Conservation (phyloP, 2,329 filamentous ascomycete genomes). For the Fusarium proliferatum region DNA sequence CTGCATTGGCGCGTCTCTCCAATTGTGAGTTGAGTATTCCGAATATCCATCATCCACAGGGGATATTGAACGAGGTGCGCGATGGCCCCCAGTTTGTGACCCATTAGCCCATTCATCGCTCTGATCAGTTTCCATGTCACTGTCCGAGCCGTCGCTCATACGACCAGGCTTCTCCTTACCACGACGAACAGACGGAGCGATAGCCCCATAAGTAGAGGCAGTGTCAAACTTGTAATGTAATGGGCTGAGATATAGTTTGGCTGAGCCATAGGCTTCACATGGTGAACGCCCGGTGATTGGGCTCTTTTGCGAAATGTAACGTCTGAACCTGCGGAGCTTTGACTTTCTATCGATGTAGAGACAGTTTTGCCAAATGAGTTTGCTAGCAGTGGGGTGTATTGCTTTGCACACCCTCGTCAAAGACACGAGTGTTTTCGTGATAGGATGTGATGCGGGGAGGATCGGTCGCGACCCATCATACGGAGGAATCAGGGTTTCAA, state of each 20-base stretch:
- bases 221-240: not conserved
- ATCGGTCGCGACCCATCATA: not conserved
- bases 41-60: not conserved
- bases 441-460: not conserved
- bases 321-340: not conserved
- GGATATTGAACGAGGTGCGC: not conserved
- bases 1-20: not conserved
- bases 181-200: accelerated
- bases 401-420: conserved; percentile 20
- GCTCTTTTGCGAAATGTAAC: not conserved
- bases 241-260: conserved; percentile 9
- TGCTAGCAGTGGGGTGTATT: not conserved
- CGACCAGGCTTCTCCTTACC: not conserved
- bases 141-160: not conserved
- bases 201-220: accelerated
- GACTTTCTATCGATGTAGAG: conserved; percentile 16
- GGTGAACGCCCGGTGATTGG: not conserved
- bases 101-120: not conserved
- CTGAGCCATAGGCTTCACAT: not conserved
- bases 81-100: not conserved
- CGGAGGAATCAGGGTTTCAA: conserved; percentile 4
- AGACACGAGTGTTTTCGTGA: conserved; percentile 16
- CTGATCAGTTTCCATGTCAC: too few species aligned
- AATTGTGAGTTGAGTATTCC: not conserved
- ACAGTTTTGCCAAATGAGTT: conserved; percentile 20